phyloP scores from a whole-genome alignment of 805 yeast genomes.

The Torulaspora gathmanii region DNA sequence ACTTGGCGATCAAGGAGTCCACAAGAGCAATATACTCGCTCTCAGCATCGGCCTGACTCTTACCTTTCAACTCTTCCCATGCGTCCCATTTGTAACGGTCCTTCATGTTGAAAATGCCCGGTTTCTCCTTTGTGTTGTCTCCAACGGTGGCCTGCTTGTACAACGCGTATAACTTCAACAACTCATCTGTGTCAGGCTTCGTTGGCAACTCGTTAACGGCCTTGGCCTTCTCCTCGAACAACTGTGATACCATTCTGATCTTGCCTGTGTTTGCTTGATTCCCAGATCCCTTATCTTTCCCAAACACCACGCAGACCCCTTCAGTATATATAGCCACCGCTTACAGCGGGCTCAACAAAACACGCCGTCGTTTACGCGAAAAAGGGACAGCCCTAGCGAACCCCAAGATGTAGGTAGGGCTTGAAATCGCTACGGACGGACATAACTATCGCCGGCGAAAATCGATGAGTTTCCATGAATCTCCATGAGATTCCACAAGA shows the following conservation, averaged over 20 bases:
- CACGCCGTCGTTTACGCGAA: neutral
- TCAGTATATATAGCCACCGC: neutral
- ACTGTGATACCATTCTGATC: conserved; percentile 31
- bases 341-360: neutral
- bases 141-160: conserved; percentile 98
- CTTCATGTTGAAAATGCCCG: conserved; percentile 87
- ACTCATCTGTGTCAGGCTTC: conserved; percentile 83
- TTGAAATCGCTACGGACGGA: neutral
- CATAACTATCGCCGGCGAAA: neutral
- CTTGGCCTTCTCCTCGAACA: conserved; percentile 53
- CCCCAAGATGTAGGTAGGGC: neutral
- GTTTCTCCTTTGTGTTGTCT: conserved; percentile 82
- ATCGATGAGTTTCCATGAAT: neutral
- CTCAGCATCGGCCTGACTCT: conserved; percentile 87
- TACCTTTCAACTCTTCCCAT: conserved; percentile 86
- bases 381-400: neutral
- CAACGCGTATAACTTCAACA: conserved; percentile 81
- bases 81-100: conserved; percentile 98
- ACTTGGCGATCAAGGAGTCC: conserved; percentile 55
- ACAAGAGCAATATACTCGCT: conserved; percentile 66
- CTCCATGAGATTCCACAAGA: conserved; percentile 2
- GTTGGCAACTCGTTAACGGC: conserved; percentile 69
- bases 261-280: neutral
- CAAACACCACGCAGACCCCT: neutral
- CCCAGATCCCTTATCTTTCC: neutral